These are phyloP conservation scores for Aegilops tauschii DNA, from an alignment of 176 grass and related monocot genomes.

Conservation along the genomic window DNA sequence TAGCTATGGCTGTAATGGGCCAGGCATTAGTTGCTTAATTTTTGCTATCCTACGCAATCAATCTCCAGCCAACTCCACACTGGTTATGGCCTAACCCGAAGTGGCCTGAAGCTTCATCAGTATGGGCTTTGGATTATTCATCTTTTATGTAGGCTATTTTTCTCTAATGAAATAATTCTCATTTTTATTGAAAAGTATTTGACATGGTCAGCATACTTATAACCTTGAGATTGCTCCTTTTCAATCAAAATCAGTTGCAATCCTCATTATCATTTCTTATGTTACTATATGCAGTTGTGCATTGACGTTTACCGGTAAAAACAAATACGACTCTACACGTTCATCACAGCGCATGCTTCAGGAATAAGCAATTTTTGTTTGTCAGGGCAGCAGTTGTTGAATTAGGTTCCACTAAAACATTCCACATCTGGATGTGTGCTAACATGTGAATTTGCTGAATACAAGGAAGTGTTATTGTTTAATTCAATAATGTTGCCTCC, in stretches of 20 bases:
- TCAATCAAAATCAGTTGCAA: neutral
- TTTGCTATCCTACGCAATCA: neutral
- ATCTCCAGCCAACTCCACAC: conserved; percentile 3
- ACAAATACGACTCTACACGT: neutral
- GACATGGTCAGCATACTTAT: neutral
- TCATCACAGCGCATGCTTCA: neutral
- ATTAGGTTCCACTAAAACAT: no score
- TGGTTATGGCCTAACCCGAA: conserved; percentile 21
- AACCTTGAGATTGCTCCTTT: neutral
- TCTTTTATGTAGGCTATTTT: neutral
- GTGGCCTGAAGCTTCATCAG: neutral
- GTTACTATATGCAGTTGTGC: neutral
- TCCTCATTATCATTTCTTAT: neutral
- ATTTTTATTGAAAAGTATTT: neutral
- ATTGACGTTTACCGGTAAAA: neutral
- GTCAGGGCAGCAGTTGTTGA: no score
- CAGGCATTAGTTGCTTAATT: conserved; percentile 6
- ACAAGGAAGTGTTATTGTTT: neutral
- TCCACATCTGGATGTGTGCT: no score
- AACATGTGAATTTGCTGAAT: neutral
- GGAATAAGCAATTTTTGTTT: no score
- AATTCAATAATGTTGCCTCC: neutral
- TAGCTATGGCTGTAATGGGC: neutral
- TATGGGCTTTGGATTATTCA: neutral
- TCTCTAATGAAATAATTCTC: neutral